A percentile compares a stretch with the other conserved stretches of the same genome.
Conservation (phyloP, 805 yeast species). For the Saccharomycopsis javanensis region DNA sequence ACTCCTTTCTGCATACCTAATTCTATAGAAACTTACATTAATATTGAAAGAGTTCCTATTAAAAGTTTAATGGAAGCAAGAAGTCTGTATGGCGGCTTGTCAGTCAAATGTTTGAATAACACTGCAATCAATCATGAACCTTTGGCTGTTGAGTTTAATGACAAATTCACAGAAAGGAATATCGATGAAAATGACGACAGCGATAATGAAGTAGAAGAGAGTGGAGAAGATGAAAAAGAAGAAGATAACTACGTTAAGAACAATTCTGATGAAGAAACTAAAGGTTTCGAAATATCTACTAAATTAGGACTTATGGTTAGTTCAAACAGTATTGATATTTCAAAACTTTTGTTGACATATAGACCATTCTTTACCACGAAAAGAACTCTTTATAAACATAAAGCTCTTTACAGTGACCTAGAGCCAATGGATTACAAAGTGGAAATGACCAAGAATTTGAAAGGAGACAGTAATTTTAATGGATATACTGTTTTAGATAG, state of each 20-base stretch:
- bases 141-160: not conserved
- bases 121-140: not conserved
- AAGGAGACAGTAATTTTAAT: not conserved
- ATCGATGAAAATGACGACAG: not conserved
- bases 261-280: not conserved
- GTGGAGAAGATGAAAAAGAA: not conserved
- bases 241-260: not conserved
- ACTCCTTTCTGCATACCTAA: conserved; percentile 35
- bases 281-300: not conserved
- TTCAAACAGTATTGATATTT: not conserved
- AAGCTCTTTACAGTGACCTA: not conserved
- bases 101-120: not conserved
- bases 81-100: not conserved
- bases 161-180: not conserved
- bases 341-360: not conserved
- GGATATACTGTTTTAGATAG: not conserved
- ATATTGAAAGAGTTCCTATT: conserved; percentile 8
- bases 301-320: not conserved
- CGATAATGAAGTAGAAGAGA: no score
- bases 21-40: conserved; percentile 26
- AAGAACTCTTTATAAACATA: not conserved
- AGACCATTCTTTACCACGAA: not conserved
- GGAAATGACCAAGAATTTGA: not conserved
- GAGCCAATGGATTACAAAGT: not conserved
- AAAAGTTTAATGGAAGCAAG: not conserved